Evolutionary conservation across 176 grass and related monocot genomes (phyloP), one percentile per base, ranked within the genome.

Genomic region (Luzula sylvatica): DNA sequence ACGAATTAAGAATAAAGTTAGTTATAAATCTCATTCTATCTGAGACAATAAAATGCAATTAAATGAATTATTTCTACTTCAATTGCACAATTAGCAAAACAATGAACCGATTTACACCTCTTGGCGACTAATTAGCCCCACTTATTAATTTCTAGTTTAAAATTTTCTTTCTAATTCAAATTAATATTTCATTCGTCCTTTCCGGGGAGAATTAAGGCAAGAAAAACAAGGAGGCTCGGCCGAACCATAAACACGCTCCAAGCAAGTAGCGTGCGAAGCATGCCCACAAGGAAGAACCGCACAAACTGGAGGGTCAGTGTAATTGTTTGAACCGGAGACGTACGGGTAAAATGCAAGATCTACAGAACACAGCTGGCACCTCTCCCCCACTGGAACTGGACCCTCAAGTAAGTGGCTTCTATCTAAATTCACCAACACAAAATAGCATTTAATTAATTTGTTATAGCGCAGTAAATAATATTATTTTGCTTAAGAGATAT

Each of bases 301-400:
- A 0, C 66, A 24, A 0, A 81, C 58, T 25, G 83, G 77, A 55
- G 72, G 83, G 51, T 54, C 29, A 39, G 63, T 65, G 2, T 52
- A 67, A 17, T 29, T 47, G 23, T 53, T 61, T 22, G 42, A 27
- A 21, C 56, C 28, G 29, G 42, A 11, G 6, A 46, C 50, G 38
- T 47, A 70, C 9, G 72, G 56, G 12, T 16, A 44, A 32, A 82
- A 87, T 5, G 82, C 68, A 0, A 87, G 17, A 45, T 87, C 82
- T 2, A 87, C 53, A 58, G 75, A 71, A 74, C 82, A 87, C 58
- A 87, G 77, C 23, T 59, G 52, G 29, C 82, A 87, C 64, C 68
- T 76, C 20, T 65, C 71, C 7, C 82, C 82, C 57, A 77, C 66
- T 23, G 77, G 77, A 26, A 69, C 63, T 54, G 56, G 72, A 0